Base-by-base conservation (phyloP, 176 grass and related monocot genomes). In the Echinochloa phyllopogon region DNA sequence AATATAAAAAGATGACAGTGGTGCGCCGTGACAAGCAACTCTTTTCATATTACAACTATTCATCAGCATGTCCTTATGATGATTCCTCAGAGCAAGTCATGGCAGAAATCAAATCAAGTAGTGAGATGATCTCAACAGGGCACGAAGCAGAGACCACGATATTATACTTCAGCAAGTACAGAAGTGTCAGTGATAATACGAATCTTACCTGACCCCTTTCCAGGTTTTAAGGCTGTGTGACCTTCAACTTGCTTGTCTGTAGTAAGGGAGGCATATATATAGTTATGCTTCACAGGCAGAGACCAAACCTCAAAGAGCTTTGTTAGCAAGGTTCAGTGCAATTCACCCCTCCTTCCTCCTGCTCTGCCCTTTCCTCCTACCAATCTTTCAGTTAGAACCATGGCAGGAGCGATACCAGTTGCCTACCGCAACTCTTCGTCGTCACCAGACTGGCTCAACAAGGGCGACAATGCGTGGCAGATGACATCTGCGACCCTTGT, bases 381-480 rank as follows among this genome's bases (percentile, higher is more conserved):
- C 52, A 20, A 48, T 41, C 59, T 38, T 36, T 7, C 60, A 40
- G 82, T 15, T 10, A 0, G 12, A 11, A 47, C 40, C 60, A 83
- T 83, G 86, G 80, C 74, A 47, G 63, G 74, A 36, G 53, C 20
- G 38, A 7, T 89, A 25, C 6, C 80, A 20, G 21, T 85, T 0
- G 89, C 86, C 3, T 91, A 94, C 87, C 84, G 66, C 36, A 87
- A 69, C 50, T 76, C 89, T 1, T n/a, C 80, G 3, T 29, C 77
- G 1, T 82, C 87, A 1, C 84, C 89, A 0, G 76, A 84, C 27
- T 94, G 92, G 92, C 83, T 94, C 47, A 94, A 84, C 80, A 91
- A 94, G 57, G 92, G 92, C 11, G 92, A 94, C 70, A 94, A 94
- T 27, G 83, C 92, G 16, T 94, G 89, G 92, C 89, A 94, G 86